Percentiles rank a stretch among this genome's conserved stretches.
phyloP scores from a whole-genome alignment of 345 rosid genomes.

The Populus alba region DNA sequence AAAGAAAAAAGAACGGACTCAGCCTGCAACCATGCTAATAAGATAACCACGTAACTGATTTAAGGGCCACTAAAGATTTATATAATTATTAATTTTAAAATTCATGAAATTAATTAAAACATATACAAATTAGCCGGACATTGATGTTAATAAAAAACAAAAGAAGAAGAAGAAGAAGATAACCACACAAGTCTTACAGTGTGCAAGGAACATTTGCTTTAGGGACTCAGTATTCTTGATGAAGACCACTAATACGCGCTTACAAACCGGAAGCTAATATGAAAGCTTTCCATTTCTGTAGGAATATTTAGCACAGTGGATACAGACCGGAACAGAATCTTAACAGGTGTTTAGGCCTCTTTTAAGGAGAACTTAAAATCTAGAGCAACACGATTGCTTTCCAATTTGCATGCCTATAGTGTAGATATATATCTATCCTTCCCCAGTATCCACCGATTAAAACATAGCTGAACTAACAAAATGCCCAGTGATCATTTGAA shows the following conservation, averaged over 20 bases:
- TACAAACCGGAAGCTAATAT: background rate
- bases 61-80: too few relatives aligned
- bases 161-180: too few relatives aligned
- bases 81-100: too few relatives aligned
- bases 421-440: background rate
- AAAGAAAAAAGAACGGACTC: background rate
- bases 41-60: background rate
- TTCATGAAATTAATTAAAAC: too few relatives aligned
- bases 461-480: background rate
- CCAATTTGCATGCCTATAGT: background rate
- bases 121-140: too few relatives aligned
- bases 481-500: background rate
- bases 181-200: background rate
- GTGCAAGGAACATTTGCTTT: background rate
- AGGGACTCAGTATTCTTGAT: background rate
- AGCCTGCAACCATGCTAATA: background rate
- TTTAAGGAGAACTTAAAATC: background rate
- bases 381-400: background rate
- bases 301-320: slow-evolving; percentile 14
- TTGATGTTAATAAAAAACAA: too few relatives aligned
- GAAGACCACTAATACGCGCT: background rate
- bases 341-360: background rate
- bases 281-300: slow-evolving; percentile 5
- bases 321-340: slow-evolving; percentile 6
- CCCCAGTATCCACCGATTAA: background rate